These are phyloP conservation scores for Mycena amicta DNA, from an alignment of 768 basidiomycete species.

Conservation along the genomic window DNA sequence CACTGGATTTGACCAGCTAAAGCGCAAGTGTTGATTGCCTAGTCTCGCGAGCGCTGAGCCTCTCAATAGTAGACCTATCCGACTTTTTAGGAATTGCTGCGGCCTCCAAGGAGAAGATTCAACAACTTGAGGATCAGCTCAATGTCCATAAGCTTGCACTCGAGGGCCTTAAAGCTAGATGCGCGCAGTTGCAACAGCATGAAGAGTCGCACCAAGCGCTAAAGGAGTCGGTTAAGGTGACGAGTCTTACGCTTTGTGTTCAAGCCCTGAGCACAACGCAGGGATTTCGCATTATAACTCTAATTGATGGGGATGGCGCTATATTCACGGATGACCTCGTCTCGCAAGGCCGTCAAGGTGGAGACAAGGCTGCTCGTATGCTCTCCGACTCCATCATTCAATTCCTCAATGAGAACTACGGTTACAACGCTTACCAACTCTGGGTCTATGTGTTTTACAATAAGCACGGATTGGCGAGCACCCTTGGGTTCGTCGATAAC, in stretches of 20 bases:
- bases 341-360: conserved; percentile 57
- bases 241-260: background rate
- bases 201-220: conserved; percentile 34
- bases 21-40: conserved; percentile 30
- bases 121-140: conserved; percentile 43
- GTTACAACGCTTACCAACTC: conserved; percentile 50
- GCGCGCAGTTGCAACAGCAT: conserved; percentile 33
- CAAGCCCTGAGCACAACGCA: conserved; percentile 19
- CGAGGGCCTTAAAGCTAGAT: conserved; percentile 39
- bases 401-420: conserved; percentile 37
- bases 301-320: conserved; percentile 68
- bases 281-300: conserved; percentile 50
- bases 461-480: conserved; percentile 58
- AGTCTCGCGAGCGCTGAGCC: background rate
- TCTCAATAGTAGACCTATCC: conserved; percentile 39
- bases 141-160: conserved; percentile 46
- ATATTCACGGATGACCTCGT: conserved; percentile 62
- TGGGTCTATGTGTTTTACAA: conserved; percentile 68
- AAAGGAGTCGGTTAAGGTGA: conserved; percentile 44
- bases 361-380: conserved; percentile 54
- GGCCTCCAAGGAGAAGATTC: conserved; percentile 32
- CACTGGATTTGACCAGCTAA: conserved; percentile 37
- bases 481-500: conserved; percentile 36
- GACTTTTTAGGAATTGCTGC: conserved; percentile 37
- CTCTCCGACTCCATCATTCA: conserved; percentile 44